A percentile compares a stretch with the other conserved stretches of the same genome.
Evolutionary conservation across 1,139 yeast species (phyloP).

Genomic region (Debaryomyces coudertii): DNA sequence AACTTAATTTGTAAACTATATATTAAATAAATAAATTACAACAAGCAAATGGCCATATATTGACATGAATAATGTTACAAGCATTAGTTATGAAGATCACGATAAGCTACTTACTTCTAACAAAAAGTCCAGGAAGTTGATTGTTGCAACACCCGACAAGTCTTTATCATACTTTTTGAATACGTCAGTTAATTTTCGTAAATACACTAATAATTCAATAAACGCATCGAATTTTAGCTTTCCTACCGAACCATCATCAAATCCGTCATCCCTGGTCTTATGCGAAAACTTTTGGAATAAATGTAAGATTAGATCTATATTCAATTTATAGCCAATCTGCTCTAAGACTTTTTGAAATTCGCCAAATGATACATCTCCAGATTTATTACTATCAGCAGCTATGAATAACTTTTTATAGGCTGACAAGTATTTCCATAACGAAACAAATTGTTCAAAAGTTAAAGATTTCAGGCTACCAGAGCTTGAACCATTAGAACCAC

Average conservation of each 20-base stretch:
- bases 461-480: constrained; percentile 44
- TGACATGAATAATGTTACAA: constrained; percentile 3
- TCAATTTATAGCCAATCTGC: constrained; percentile 70
- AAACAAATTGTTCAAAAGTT: constrained; percentile 69
- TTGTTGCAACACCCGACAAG: constrained; percentile 75
- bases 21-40: constrained; percentile 1
- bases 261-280: constrained; percentile 38
- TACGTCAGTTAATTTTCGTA: constrained; percentile 74
- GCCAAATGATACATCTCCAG: constrained; percentile 65
- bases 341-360: constrained; percentile 70
- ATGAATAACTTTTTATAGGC: constrained; percentile 71
- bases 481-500: constrained; percentile 43
- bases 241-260: constrained; percentile 40
- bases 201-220: constrained; percentile 77
- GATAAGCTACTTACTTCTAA: constrained; percentile 57
- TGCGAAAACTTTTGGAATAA: constrained; percentile 62
- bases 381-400: constrained; percentile 62
- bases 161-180: constrained; percentile 79
- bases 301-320: constrained; percentile 62
- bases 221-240: constrained; percentile 79
- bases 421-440: constrained; percentile 71
- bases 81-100: constrained; percentile 8
- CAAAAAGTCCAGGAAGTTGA: constrained; percentile 77
- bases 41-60: neutral
- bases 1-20: neutral